Evolutionary conservation across 2,329 filamentous ascomycete genomes (phyloP), one percentile per base, ranked within the genome.

Genomic region (Nothopassalora personata): DNA sequence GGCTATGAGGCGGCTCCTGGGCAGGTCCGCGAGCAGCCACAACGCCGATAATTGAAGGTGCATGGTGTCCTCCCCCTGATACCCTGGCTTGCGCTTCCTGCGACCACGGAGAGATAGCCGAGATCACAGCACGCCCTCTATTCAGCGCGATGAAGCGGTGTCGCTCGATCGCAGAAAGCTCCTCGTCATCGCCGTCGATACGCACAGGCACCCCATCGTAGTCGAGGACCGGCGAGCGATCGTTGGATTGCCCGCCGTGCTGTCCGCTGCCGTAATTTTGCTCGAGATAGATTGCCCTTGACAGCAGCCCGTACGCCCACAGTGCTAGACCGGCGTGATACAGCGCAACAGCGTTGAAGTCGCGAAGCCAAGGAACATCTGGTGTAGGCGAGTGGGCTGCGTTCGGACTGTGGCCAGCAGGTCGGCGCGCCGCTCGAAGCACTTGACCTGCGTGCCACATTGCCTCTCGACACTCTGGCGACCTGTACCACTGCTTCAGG

Each of bases 401-500:
- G 33, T 63, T 58, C 10, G 64, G 61, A 13, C 59, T 62, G n/a
- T 54, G 48, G 19, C 61, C 61, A 10, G 63, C 59, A 9, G 60
- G 62, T 28, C 60, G 60, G 3, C 60, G 57, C n/a, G 63, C 64
- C 11, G 60, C 61, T 49, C 58, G 48, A 10, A 66, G 36, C 23
- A 66, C 63, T 23, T 65, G 59, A n/a, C 64, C 64, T n/a, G 64
- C 64, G 47, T 66, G 62, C 56, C 59, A 66, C 31, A 66, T 56
- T 11, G 64, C 62, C 39, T 62, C 54, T 33, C 64, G 57, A 47
- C 59, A 62, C 45, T 63, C 60, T 4, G 63, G 53, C 18, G 63
- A 63, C 11, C 54, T 59, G 23, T 58, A 63, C 63, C 63, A 65
- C 15, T 60, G 57, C 50, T 63, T 65, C n/a, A 65, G 51, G 11